Percentiles rank a stretch among this genome's conserved stretches.
Evolutionary conservation across 2,329 filamentous ascomycete species (phyloP).

Genomic region (Neonectria coccinea): DNA sequence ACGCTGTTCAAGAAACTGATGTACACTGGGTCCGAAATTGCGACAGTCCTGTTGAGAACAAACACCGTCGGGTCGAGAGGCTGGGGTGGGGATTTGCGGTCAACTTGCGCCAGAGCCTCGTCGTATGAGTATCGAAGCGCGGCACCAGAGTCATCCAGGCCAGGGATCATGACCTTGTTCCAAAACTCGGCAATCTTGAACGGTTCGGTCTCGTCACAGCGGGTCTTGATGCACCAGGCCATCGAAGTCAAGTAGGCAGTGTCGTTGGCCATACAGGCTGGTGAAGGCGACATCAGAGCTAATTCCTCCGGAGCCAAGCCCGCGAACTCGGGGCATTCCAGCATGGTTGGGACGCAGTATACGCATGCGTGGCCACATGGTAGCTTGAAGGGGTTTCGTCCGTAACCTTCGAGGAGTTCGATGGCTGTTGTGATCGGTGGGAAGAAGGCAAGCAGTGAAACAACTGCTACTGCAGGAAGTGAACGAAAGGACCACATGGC

Average conservation of each 20-base stretch:
- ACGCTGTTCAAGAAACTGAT: slow-evolving; percentile 29
- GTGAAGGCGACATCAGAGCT: slow-evolving; percentile 27
- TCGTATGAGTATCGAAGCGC: slow-evolving; percentile 27
- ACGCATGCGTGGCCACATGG: neutral
- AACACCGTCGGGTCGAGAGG: slow-evolving; percentile 7
- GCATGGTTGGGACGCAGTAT: no score
- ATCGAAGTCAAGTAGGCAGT: slow-evolving; percentile 36
- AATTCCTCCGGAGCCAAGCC: slow-evolving; percentile 35
- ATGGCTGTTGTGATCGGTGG: neutral
- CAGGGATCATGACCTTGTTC: slow-evolving; percentile 32
- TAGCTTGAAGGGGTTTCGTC: neutral
- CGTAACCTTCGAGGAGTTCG: neutral
- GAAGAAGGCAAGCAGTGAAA: neutral
- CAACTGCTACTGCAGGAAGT: neutral
- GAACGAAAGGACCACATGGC: neutral
- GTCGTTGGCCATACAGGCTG: slow-evolving; percentile 31
- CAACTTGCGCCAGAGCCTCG: slow-evolving; percentile 30
- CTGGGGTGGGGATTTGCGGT: slow-evolving; percentile 14
- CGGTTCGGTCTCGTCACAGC: neutral
- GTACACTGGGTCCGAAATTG: slow-evolving; percentile 15
- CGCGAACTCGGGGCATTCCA: slow-evolving; percentile 41
- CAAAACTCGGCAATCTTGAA: slow-evolving; percentile 35
- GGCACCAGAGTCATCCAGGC: slow-evolving; percentile 2
- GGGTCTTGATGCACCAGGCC: slow-evolving; percentile 30
- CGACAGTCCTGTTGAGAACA: slow-evolving; percentile 33